phyloP scores from a whole-genome alignment of 176 grass and related monocot species.

The Avena sativa region DNA sequence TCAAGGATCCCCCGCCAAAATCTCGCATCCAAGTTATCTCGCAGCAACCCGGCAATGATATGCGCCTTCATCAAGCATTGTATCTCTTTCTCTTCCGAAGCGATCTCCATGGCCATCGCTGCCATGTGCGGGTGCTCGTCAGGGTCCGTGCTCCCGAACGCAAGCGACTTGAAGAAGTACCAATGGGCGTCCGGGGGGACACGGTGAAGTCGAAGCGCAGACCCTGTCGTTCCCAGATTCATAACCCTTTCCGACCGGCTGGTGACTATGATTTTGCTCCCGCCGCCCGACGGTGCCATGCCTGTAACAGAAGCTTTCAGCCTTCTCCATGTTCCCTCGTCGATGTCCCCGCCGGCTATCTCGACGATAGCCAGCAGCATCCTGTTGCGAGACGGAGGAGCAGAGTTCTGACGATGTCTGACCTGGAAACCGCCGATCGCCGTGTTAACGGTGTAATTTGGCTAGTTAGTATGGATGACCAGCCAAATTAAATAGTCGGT shows the following conservation, averaged over 20 bases:
- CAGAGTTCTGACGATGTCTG: background rate
- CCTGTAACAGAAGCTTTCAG: background rate
- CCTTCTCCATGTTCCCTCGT: background rate
- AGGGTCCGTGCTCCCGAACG: background rate
- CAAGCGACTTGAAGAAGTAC: background rate
- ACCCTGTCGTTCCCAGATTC: background rate
- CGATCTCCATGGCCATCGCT: background rate
- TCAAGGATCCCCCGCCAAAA: background rate
- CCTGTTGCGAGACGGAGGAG: background rate
- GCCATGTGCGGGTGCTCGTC: background rate
- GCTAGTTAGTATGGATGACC: too few species aligned
- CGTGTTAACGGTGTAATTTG: too few species aligned
- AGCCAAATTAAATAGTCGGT: too few species aligned
- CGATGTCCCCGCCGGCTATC: background rate
- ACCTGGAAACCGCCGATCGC: background rate
- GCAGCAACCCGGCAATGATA: background rate
- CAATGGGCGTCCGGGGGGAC: background rate
- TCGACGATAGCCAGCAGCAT: background rate
- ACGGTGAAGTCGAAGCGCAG: background rate
- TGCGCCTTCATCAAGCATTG: background rate
- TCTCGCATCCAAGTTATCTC: background rate
- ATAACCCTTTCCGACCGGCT: background rate
- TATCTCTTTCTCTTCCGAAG: background rate
- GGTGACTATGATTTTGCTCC: slow-evolving; percentile 13
- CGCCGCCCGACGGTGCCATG: background rate